phyloP scores from a whole-genome alignment of 164 flowering plant species.

The Magnolia sinica region DNA sequence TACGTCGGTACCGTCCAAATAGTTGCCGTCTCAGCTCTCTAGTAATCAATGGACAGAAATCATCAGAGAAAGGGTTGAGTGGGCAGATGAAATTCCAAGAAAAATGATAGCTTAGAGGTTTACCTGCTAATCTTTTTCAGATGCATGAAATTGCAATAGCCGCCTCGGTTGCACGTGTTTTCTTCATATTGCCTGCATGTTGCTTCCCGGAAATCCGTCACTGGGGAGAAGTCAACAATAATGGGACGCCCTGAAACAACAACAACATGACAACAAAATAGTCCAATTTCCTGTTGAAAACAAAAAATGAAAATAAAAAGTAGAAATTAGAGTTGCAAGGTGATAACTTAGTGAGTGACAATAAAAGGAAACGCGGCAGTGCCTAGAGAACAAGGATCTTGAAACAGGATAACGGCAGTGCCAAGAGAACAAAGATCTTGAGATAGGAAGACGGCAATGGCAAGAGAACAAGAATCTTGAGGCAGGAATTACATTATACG shows the following conservation, averaged over 20 bases:
- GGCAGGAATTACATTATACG: background rate
- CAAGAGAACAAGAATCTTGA: background rate
- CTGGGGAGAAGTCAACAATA: slow-evolving; percentile 92
- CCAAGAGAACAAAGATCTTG: background rate
- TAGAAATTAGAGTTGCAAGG: background rate
- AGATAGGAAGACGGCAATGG: background rate
- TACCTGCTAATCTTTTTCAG: slow-evolving; percentile 85
- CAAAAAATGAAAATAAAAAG: background rate
- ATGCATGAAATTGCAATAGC: slow-evolving; percentile 96
- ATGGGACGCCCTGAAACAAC: slow-evolving; percentile 70
- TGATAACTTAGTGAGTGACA: background rate
- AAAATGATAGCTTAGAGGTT: background rate
- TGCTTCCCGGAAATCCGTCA: slow-evolving; percentile 93
- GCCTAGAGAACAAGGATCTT: background rate
- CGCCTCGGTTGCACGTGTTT: slow-evolving; percentile 84
- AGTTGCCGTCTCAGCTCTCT: slow-evolving; percentile 78
- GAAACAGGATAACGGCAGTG: background rate
- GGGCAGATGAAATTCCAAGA: background rate
- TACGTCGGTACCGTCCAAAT: slow-evolving; percentile 54
- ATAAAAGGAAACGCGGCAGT: background rate
- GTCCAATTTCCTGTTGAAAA: background rate
- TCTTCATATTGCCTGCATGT: slow-evolving; percentile 94
- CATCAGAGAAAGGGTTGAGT: background rate
- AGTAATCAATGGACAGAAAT: background rate
- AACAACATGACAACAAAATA: background rate